Evolutionary conservation across 768 basidiomycete species (phyloP).

Genomic region (Trametes meyenii): DNA sequence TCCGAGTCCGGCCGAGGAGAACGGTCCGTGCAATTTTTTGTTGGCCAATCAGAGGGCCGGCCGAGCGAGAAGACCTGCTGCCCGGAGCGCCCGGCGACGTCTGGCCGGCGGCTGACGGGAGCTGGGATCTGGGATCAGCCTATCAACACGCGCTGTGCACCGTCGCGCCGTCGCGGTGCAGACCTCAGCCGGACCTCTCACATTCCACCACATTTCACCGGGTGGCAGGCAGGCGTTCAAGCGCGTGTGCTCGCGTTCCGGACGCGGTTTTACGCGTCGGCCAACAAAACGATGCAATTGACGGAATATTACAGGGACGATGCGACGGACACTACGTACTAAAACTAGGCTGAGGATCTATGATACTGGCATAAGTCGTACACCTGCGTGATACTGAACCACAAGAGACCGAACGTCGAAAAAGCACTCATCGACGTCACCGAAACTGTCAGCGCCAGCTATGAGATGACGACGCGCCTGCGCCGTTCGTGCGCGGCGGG

Average conservation of each 20-base stretch:
- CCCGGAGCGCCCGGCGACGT: constrained; percentile 9
- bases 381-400: constrained; percentile 6
- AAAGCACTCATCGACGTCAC: constrained; percentile 7
- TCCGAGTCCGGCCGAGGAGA: constrained; percentile 21
- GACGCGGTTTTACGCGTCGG: not conserved
- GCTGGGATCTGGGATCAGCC: constrained; percentile 8
- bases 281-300: not conserved
- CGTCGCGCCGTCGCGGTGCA: constrained; percentile 1
- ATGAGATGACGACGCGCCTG: constrained; percentile 17
- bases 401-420: constrained; percentile 6
- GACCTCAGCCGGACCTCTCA: not conserved
- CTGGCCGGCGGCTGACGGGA: constrained; percentile 2
- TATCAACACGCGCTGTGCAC: constrained; percentile 3
- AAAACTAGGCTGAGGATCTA: constrained; percentile 11
- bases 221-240: too few species aligned
- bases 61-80: not conserved
- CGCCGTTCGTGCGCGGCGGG: constrained; percentile 15
- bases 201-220: not conserved
- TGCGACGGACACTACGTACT: constrained; percentile 1
- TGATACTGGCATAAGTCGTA: constrained; percentile 12
- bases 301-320: constrained; percentile 15
- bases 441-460: constrained; percentile 19
- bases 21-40: constrained; percentile 19
- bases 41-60: constrained; percentile 18
- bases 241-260: not conserved